A percentile compares a stretch with the other conserved stretches of the same genome.
phyloP scores from a whole-genome alignment of 1,284 basidiomycete genomes.

The Apiotrichum siamense region DNA sequence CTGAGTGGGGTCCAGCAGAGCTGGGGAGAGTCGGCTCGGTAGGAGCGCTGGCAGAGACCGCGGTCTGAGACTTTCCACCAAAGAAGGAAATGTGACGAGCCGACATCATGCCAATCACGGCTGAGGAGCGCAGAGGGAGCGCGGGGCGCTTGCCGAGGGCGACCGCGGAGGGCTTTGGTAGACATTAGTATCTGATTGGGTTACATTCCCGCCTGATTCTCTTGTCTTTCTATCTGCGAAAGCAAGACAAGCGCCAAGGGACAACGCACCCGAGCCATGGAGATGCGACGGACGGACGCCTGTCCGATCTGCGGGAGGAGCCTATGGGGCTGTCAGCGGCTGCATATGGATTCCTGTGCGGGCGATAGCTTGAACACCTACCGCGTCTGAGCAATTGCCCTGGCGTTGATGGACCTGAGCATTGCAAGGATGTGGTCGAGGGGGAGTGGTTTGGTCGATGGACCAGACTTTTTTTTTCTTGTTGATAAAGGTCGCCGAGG shows the following conservation, averaged over 20 bases:
- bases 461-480: not conserved
- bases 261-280: constrained; percentile 7
- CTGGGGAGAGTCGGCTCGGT: not conserved
- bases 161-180: constrained; percentile 22
- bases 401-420: constrained; percentile 15
- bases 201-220: too few species aligned
- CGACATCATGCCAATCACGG: not conserved
- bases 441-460: not conserved
- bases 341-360: not conserved
- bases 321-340: constrained; percentile 10
- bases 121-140: not conserved
- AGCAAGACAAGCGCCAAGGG: too few species aligned
- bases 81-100: constrained; percentile 6
- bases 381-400: constrained; percentile 14
- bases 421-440: not conserved
- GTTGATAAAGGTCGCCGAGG: not conserved
- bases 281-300: constrained; percentile 17
- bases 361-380: not conserved
- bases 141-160: constrained; percentile 35
- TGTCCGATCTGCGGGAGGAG: constrained; percentile 7
- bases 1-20: constrained; percentile 3
- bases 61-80: not conserved
- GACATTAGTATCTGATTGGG: too few species aligned
- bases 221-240: too few species aligned
- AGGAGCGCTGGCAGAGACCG: not conserved